Conservation (phyloP, 1,284 basidiomycete genomes). For the Trametes hirsuta region DNA sequence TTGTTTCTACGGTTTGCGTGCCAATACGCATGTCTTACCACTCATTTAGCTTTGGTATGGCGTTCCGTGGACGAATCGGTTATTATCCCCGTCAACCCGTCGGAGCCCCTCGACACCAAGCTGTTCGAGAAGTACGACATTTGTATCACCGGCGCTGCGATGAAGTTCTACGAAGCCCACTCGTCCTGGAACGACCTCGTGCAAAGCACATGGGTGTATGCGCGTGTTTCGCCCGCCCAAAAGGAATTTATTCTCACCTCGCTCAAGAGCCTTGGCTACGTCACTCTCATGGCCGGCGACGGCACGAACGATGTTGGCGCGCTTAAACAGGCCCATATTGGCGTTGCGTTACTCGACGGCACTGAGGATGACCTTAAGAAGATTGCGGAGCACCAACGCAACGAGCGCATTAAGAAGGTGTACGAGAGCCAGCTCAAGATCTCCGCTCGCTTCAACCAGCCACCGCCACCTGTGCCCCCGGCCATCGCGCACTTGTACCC, state of each 20-base stretch:
- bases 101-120: slow-evolving; percentile 73
- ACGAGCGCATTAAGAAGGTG: slow-evolving; percentile 91
- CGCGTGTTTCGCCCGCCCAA: slow-evolving; percentile 92
- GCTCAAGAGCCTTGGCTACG: slow-evolving; percentile 85
- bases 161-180: slow-evolving; percentile 77
- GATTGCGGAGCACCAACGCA: slow-evolving; percentile 89
- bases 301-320: slow-evolving; percentile 98
- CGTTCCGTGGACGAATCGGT: slow-evolving; percentile 89
- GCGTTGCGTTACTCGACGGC: slow-evolving; percentile 91
- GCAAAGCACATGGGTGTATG: slow-evolving; percentile 95
- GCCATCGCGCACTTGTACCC: slow-evolving; percentile 85
- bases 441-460: slow-evolving; percentile 86
- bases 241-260: slow-evolving; percentile 93
- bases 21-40: neutral
- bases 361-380: slow-evolving; percentile 89
- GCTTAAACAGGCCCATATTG: slow-evolving; percentile 94
- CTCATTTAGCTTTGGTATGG: slow-evolving; percentile 77
- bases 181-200: slow-evolving; percentile 79
- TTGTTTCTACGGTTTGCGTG: neutral
- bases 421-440: slow-evolving; percentile 94
- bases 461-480: slow-evolving; percentile 87
- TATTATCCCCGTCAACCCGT: slow-evolving; percentile 81
- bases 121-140: slow-evolving; percentile 90
- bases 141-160: slow-evolving; percentile 90
- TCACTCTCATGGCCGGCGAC: slow-evolving; percentile 95